Conservation (phyloP, 768 basidiomycete species). For the Auricularia auricula-judae region DNA sequence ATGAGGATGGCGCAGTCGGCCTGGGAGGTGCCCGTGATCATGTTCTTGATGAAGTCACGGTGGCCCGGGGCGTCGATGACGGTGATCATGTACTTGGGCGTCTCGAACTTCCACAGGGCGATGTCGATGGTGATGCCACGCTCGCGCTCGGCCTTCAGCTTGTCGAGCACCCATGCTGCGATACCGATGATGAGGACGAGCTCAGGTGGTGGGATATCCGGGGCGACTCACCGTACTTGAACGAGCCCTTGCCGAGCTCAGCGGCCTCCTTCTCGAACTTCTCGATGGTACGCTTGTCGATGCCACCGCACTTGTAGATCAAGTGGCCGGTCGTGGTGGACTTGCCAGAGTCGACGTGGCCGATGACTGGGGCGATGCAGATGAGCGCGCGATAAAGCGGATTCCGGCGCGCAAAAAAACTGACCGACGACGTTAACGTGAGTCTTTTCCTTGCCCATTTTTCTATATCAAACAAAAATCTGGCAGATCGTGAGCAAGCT, state of each 20-base stretch:
- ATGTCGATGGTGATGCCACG: conserved; percentile 99
- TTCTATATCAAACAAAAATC: conserved; percentile 33
- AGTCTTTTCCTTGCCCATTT: conserved; percentile 93
- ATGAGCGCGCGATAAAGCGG: conserved; percentile 9
- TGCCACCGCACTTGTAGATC: conserved; percentile 99
- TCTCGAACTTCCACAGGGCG: conserved; percentile 99
- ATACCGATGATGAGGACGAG: not conserved
- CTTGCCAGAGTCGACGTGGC: conserved; percentile 99
- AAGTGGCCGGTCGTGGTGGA: conserved; percentile 99
- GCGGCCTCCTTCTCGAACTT: conserved; percentile 99
- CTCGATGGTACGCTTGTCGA: conserved; percentile 99
- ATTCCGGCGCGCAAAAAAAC: conserved; percentile 26
- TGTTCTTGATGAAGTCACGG: conserved; percentile 99
- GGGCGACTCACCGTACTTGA: conserved; percentile 75
- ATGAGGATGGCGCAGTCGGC: conserved; percentile 99
- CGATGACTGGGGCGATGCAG: conserved; percentile 59
- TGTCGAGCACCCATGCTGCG: conserved; percentile 98
- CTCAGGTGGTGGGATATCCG: not conserved
- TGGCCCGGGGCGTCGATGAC: conserved; percentile 99
- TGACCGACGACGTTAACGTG: conserved; percentile 97
- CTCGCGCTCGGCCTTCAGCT: conserved; percentile 99
- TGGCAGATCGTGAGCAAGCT: conserved; percentile 12
- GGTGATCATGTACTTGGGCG: conserved; percentile 89
- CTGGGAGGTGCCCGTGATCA: conserved; percentile 99
- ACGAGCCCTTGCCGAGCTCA: conserved; percentile 99